These are phyloP conservation scores for Protomyces arabidopsidicola DNA, from an alignment of 1,139 yeast genomes.

Conservation along the genomic window DNA sequence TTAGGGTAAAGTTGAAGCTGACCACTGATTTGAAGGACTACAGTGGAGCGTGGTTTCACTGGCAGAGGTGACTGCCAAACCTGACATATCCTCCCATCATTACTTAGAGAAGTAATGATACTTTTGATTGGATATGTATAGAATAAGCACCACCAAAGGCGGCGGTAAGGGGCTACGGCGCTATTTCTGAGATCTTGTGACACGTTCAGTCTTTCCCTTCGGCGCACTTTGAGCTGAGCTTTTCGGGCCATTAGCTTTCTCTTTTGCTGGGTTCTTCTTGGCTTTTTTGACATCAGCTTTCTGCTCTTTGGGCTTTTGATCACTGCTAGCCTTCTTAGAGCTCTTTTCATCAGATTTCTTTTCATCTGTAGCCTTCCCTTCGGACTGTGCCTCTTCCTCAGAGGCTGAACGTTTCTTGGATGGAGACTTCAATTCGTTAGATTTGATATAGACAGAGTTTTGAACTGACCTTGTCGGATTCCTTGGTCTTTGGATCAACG, in stretches of 20 bases:
- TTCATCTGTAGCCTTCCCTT: background rate
- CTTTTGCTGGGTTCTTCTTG: conserved; percentile 11
- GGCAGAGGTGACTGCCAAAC: too few relatives aligned
- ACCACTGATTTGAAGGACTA: too few relatives aligned
- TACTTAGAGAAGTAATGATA: too few relatives aligned
- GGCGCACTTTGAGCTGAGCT: background rate
- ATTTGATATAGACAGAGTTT: too few relatives aligned
- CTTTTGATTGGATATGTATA: too few relatives aligned
- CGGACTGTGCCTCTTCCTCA: background rate
- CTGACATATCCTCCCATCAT: too few relatives aligned
- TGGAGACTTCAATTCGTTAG: background rate
- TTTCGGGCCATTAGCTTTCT: conserved; percentile 5
- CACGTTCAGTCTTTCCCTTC: conserved; percentile 18
- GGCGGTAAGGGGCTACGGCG: background rate
- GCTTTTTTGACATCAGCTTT: conserved; percentile 12
- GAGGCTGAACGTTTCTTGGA: conserved; percentile 1
- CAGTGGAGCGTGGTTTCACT: too few relatives aligned
- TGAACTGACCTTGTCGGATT: background rate
- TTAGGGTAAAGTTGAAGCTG: too few relatives aligned
- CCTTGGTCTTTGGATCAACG: background rate
- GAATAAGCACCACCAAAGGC: too few relatives aligned
- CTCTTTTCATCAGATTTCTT: background rate
- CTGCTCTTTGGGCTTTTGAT: conserved; percentile 2
- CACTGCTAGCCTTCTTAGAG: conserved; percentile 4
- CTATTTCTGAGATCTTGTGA: conserved; percentile 19